Percentiles rank a stretch among this genome's conserved stretches.
Evolutionary conservation across 2,329 filamentous ascomycete species (phyloP).

Genomic region (Colletotrichum spinosum): DNA sequence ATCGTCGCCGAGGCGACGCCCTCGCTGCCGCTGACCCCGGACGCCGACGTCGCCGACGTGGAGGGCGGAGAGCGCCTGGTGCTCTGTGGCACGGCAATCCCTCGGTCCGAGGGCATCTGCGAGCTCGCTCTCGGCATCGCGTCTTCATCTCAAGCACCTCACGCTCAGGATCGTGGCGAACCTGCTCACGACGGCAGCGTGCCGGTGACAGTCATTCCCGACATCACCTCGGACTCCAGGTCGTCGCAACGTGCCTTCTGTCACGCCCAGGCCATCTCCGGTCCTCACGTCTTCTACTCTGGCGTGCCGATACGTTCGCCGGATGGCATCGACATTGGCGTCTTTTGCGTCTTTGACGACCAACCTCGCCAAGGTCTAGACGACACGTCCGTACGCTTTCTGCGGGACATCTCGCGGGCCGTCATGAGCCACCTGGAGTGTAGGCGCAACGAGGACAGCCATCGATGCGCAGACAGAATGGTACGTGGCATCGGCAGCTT

Average conservation of each 20-base stretch:
- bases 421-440: slow-evolving; percentile 52
- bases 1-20: slow-evolving; percentile 63
- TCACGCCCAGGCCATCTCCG: slow-evolving; percentile 33
- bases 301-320: slow-evolving; percentile 54
- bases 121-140: slow-evolving; percentile 40
- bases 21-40: slow-evolving; percentile 49
- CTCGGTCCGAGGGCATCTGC: slow-evolving; percentile 44
- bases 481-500: slow-evolving; percentile 50
- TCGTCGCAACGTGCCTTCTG: slow-evolving; percentile 45
- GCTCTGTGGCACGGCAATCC: slow-evolving; percentile 45
- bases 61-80: slow-evolving; percentile 30
- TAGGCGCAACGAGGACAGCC: slow-evolving; percentile 41
- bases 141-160: background rate
- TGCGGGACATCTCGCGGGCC: slow-evolving; percentile 42
- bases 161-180: background rate
- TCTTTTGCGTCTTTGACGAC: slow-evolving; percentile 50
- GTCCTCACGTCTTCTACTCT: slow-evolving; percentile 50
- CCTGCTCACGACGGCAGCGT: slow-evolving; percentile 36
- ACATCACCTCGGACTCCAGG: slow-evolving; percentile 47
- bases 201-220: slow-evolving; percentile 48
- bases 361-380: slow-evolving; percentile 42
- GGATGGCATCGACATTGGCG: slow-evolving; percentile 55
- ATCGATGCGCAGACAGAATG: slow-evolving; percentile 50
- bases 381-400: slow-evolving; percentile 42
- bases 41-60: background rate